These are phyloP conservation scores for Flagelloscypha sp. DNA, from an alignment of 768 basidiomycete species.

Conservation along the genomic window DNA sequence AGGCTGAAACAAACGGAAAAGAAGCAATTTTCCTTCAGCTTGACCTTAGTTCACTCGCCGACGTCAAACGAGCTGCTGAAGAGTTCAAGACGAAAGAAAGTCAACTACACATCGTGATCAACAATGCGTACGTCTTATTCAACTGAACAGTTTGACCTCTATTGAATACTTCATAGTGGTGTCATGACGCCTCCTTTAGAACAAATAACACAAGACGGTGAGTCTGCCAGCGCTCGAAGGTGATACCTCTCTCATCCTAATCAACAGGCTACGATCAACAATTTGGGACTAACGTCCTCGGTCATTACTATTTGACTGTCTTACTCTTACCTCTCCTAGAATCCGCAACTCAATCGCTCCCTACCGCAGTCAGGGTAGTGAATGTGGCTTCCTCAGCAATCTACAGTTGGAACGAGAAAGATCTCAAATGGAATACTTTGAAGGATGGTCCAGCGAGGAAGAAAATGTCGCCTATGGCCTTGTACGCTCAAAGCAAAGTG, in stretches of 20 bases:
- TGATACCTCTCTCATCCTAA: too few relatives aligned
- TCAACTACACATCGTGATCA: constrained; percentile 24
- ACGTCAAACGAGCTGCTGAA: constrained; percentile 25
- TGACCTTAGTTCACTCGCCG: constrained; percentile 27
- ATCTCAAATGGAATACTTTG: constrained; percentile 31
- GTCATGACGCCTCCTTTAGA: constrained; percentile 27
- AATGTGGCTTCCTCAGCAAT: constrained; percentile 22
- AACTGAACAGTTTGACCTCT: neutral
- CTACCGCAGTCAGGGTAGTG: constrained; percentile 24
- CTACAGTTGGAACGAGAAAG: constrained; percentile 11
- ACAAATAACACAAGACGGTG: constrained; percentile 37
- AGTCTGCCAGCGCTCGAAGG: too few relatives aligned
- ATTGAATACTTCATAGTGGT: constrained; percentile 14
- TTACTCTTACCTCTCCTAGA: constrained; percentile 29
- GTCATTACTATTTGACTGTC: constrained; percentile 24
- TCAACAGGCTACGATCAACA: constrained; percentile 51
- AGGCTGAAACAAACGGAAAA: constrained; percentile 28
- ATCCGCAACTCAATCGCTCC: too few relatives aligned
- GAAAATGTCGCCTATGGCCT: constrained; percentile 6
- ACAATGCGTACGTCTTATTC: constrained; percentile 21
- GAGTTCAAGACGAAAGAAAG: constrained; percentile 23
- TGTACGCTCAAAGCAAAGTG: constrained; percentile 27
- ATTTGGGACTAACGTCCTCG: constrained; percentile 28
- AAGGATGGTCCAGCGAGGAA: constrained; percentile 27
- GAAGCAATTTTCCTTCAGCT: constrained; percentile 29